These are phyloP conservation scores for Golubevia pallescens DNA, from an alignment of 1,284 basidiomycete species.

Conservation along the genomic window DNA sequence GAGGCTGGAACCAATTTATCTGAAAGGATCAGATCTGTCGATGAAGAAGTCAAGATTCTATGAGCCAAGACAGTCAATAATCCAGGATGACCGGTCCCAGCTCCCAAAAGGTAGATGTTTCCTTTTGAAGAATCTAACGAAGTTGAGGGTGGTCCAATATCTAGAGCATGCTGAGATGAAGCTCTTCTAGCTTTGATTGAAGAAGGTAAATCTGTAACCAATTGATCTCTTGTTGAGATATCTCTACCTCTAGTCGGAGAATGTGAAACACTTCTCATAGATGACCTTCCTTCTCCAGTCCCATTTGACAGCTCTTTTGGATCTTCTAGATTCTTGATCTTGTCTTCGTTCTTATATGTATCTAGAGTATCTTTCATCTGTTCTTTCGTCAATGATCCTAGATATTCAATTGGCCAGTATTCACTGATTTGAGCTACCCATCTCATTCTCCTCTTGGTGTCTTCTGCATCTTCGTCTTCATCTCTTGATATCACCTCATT, in stretches of 20 bases:
- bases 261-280: too few relatives aligned
- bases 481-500: too few relatives aligned
- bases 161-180: constrained; percentile 36
- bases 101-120: constrained; percentile 78
- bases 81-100: constrained; percentile 91
- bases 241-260: too few relatives aligned
- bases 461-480: constrained; percentile 25
- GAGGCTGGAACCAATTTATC: constrained; percentile 96
- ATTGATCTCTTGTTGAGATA: too few relatives aligned
- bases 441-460: constrained; percentile 58
- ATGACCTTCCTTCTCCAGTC: neutral
- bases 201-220: too few relatives aligned
- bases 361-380: constrained; percentile 75
- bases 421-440: constrained; percentile 68
- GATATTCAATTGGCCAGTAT: constrained; percentile 84
- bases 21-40: constrained; percentile 84
- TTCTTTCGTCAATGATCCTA: constrained; percentile 73
- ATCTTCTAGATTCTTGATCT: too few relatives aligned
- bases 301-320: too few relatives aligned
- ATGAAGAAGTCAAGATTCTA: constrained; percentile 73
- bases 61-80: constrained; percentile 88
- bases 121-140: constrained; percentile 13
- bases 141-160: constrained; percentile 23
- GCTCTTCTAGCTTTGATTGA: constrained; percentile 12
- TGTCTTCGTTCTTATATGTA: constrained; percentile 34